phyloP scores from a whole-genome alignment of 257 asterid species.

The Gardenia jasminoides region DNA sequence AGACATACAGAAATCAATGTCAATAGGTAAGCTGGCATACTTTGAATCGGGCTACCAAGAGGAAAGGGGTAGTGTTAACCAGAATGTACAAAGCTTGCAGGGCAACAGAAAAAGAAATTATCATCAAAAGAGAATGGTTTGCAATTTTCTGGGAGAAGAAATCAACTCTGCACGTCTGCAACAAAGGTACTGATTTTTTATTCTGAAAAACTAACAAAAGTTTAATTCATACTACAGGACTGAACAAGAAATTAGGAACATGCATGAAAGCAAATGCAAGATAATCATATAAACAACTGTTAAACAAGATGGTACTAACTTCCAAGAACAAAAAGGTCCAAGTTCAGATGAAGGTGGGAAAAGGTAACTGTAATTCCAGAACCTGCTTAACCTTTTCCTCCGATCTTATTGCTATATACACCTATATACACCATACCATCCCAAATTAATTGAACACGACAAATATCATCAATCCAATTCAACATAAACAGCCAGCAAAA shows the following conservation, averaged over 20 bases:
- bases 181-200: neutral
- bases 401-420: neutral
- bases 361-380: neutral
- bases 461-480: neutral
- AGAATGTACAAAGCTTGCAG: neutral
- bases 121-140: neutral
- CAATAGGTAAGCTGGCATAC: neutral
- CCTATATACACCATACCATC: neutral
- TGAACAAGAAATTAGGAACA: neutral
- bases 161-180: neutral
- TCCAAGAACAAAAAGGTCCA: neutral
- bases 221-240: neutral
- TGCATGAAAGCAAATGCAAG: neutral
- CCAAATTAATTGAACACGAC: neutral
- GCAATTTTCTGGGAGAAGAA: neutral
- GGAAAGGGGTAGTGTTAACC: neutral
- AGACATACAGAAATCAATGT: neutral
- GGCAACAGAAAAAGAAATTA: neutral
- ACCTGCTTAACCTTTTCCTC: neutral
- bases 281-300: neutral
- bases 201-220: neutral
- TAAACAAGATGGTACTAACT: neutral
- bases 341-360: neutral
- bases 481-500: neutral
- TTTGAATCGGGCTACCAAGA: neutral